These are phyloP conservation scores for Cladorrhinum sp. DNA, from an alignment of 2,329 filamentous ascomycete genomes.

Conservation along the genomic window DNA sequence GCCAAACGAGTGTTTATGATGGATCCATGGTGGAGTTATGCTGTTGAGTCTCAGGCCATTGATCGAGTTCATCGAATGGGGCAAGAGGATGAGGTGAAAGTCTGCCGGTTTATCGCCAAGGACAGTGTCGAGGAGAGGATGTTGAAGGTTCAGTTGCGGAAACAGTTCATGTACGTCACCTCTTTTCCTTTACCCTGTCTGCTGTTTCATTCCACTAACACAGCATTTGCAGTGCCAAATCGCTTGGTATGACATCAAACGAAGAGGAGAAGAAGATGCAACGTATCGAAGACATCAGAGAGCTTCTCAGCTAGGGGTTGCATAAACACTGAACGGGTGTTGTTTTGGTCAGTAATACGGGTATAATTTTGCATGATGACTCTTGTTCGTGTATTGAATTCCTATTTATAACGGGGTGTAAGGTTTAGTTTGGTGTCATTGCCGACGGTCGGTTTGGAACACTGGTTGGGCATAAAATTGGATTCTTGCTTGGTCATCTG, in stretches of 20 bases:
- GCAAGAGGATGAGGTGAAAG: slow-evolving; percentile 79
- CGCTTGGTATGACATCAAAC: slow-evolving; percentile 89
- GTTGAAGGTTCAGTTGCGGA: slow-evolving; percentile 87
- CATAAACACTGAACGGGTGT: no score
- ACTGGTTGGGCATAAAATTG: not conserved
- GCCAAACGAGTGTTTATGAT: slow-evolving; percentile 95
- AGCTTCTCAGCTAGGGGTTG: slow-evolving; percentile 70
- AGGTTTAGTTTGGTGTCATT: not conserved
- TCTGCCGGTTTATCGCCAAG: slow-evolving; percentile 84
- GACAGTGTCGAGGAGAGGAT: slow-evolving; percentile 94
- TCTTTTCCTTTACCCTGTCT: not conserved
- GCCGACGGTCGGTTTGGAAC: not conserved
- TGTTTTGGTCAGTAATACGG: no score
- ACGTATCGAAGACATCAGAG: slow-evolving; percentile 89
- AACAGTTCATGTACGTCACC: slow-evolving; percentile 83
- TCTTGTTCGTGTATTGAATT: not conserved
- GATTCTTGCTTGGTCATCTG: not conserved
- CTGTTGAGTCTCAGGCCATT: slow-evolving; percentile 93
- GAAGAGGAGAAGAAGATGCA: slow-evolving; percentile 91
- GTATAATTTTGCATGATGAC: not conserved
- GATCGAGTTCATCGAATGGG: slow-evolving; percentile 98
- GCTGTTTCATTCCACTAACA: slow-evolving; percentile 6
- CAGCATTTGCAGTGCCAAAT: slow-evolving; percentile 68
- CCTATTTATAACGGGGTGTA: no score
- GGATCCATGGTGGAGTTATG: slow-evolving; percentile 99